These are phyloP conservation scores for Talaromyces sp. DNA, from an alignment of 2,329 filamentous ascomycete species.

Conservation along the genomic window DNA sequence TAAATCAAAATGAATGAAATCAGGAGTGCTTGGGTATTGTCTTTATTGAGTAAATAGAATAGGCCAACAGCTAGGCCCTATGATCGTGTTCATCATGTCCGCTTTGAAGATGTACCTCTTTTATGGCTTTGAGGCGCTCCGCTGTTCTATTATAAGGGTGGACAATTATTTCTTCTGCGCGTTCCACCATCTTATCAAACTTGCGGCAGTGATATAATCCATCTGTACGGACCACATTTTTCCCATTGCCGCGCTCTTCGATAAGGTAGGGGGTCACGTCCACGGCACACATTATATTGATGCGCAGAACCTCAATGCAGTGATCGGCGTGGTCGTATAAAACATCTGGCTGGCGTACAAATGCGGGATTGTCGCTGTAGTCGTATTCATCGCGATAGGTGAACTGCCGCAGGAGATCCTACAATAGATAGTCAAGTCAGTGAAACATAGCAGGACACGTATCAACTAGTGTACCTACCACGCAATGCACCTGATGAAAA, in stretches of 20 bases:
- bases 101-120: neutral
- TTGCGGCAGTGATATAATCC: neutral
- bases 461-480: neutral
- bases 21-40: no score
- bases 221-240: neutral
- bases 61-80: no score
- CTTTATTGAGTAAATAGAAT: no score
- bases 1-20: neutral
- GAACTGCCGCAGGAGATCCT: constrained; percentile 3
- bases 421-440: neutral
- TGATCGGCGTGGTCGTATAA: neutral
- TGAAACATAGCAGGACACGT: no score
- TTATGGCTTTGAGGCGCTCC: neutral
- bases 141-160: neutral
- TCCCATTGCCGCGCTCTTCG: neutral
- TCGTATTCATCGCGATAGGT: constrained; percentile 6
- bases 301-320: constrained; percentile 5
- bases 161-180: neutral
- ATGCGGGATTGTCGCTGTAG: constrained; percentile 4
- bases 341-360: neutral
- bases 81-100: neutral
- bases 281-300: neutral
- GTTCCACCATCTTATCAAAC: neutral
- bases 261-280: constrained; percentile 7
- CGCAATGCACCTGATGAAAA: constrained; percentile 7